Evolutionary conservation across 2,329 filamentous ascomycete species (phyloP).

Genomic region (Phialemonium atrogriseum): DNA sequence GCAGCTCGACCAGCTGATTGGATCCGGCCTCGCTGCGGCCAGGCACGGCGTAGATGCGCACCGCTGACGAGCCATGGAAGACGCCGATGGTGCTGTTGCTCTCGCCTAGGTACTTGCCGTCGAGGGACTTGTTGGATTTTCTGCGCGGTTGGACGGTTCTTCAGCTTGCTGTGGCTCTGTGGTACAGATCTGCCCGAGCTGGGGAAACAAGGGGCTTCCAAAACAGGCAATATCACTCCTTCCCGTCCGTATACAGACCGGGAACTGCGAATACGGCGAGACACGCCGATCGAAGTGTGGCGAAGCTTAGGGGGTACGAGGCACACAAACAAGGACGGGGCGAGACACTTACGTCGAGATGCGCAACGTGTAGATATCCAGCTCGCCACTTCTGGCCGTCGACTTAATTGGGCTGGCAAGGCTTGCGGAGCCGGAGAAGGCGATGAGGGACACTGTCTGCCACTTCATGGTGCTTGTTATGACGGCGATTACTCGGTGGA

Average conservation of each 20-base stretch:
- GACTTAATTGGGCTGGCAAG: conserved; percentile 10
- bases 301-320: neutral
- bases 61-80: conserved; percentile 12
- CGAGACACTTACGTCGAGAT: conserved; percentile 13
- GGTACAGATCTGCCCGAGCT: no score
- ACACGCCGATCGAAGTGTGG: no score
- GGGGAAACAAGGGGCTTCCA: no score
- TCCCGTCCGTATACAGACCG: no score
- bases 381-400: conserved; percentile 3
- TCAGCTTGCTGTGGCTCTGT: no score
- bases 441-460: conserved; percentile 10
- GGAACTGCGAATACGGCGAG: no score
- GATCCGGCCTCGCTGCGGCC: conserved; percentile 16
- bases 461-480: conserved; percentile 13
- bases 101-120: conserved; percentile 23
- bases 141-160: no score
- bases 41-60: conserved; percentile 21
- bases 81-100: conserved; percentile 23
- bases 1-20: conserved; percentile 23
- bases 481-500: conserved; percentile 1
- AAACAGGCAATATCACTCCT: no score
- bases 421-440: conserved; percentile 9
- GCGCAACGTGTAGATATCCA: conserved; percentile 12
- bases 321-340: neutral
- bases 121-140: conserved; percentile 10